Percentiles rank a stretch among this genome's conserved stretches.
Conservation (phyloP, 306 rosid species). For the Lathyrus aphaca region DNA sequence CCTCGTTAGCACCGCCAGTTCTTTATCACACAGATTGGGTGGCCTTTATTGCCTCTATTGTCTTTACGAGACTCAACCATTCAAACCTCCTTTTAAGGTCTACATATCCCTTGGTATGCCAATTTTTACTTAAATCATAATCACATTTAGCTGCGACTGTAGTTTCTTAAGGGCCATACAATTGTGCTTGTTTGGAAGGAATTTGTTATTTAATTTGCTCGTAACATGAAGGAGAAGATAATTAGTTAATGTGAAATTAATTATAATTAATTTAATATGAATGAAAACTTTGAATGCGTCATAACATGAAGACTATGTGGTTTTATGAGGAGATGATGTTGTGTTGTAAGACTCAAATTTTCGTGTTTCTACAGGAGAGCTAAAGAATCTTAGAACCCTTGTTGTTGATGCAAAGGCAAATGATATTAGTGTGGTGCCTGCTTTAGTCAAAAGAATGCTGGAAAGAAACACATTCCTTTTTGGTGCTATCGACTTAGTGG, state of each 20-base stretch:
- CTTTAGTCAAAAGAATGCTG: slow-evolving; percentile 68
- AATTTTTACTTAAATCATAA: slow-evolving; percentile 15
- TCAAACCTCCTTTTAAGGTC: slow-evolving; percentile 70
- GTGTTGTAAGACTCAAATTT: neutral
- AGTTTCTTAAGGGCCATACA: slow-evolving; percentile 1
- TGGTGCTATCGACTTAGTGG: slow-evolving; percentile 70
- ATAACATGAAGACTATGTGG: neutral
- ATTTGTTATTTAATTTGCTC: neutral
- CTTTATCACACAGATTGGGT: slow-evolving; percentile 66
- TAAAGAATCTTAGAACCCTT: slow-evolving; percentile 65
- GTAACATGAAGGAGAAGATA: neutral
- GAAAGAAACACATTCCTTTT: slow-evolving; percentile 74
- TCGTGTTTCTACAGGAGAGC: slow-evolving; percentile 60
- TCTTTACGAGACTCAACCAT: slow-evolving; percentile 86
- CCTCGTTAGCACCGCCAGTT: slow-evolving; percentile 48
- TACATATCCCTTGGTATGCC: slow-evolving; percentile 79
- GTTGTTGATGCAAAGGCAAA: slow-evolving; percentile 59
- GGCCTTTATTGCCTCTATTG: slow-evolving; percentile 86
- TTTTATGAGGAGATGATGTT: neutral
- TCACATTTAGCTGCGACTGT: slow-evolving; percentile 7
- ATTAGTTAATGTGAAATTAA: neutral
- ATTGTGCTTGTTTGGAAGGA: slow-evolving; percentile 13
- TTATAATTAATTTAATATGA: slow-evolving; percentile 4
- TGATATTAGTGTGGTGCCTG: slow-evolving; percentile 50
- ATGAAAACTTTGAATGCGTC: neutral